Evolutionary conservation across 2,329 filamentous ascomycete genomes (phyloP).

Genomic region (Exophiala dermatitidis): DNA sequence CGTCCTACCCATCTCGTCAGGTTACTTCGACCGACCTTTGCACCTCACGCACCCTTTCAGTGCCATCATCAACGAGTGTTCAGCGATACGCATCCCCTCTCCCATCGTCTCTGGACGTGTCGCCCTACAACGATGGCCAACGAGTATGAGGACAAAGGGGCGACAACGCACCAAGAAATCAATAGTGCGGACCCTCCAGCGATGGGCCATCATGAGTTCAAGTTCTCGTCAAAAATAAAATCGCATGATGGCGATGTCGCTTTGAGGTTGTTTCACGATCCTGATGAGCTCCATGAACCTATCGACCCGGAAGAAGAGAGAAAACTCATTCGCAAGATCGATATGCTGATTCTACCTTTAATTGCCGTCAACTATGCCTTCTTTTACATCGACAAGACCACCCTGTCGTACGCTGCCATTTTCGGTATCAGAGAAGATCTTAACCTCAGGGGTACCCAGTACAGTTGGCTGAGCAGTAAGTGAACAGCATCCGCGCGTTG

Average conservation of each 20-base stretch:
- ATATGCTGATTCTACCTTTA: constrained; percentile 53
- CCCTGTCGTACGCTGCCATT: constrained; percentile 51
- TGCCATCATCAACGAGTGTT: neutral
- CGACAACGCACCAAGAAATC: constrained; percentile 15
- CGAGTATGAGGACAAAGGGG: constrained; percentile 14
- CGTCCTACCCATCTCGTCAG: too few species aligned
- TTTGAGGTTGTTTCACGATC: constrained; percentile 44
- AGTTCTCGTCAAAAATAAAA: constrained; percentile 21
- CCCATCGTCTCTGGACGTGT: neutral
- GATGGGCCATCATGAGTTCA: constrained; percentile 16
- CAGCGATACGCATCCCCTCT: neutral
- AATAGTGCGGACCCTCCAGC: constrained; percentile 12
- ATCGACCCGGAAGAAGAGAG: constrained; percentile 43
- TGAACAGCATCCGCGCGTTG: constrained; percentile 44
- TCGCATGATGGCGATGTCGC: constrained; percentile 43
- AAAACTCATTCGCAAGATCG: constrained; percentile 49
- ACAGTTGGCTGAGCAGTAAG: constrained; percentile 42
- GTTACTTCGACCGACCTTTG: too few species aligned
- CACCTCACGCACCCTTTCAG: too few species aligned
- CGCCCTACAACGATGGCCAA: constrained; percentile 8
- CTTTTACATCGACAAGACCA: constrained; percentile 41
- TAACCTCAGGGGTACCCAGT: constrained; percentile 37
- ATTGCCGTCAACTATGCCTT: constrained; percentile 50
- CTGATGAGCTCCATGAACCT: constrained; percentile 42
- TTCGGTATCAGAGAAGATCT: constrained; percentile 57